A percentile compares a stretch with the other conserved stretches of the same genome.
Conservation (phyloP, 495 filamentous ascomycete genomes). For the Penicilliopsis zonata region DNA sequence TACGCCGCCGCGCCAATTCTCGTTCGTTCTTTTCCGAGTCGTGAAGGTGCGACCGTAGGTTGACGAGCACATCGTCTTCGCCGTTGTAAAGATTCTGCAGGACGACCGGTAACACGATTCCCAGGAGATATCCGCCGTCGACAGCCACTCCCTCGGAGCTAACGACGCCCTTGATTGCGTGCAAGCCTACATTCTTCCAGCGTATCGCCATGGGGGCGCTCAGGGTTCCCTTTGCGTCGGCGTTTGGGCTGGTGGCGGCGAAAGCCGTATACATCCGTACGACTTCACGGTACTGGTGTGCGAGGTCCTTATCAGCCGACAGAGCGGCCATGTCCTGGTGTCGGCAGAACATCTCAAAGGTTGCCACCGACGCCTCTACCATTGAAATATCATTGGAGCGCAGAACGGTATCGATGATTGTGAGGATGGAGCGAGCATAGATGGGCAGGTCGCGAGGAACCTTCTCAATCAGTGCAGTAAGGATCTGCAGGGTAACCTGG, state of each 20-base stretch:
- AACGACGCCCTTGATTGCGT: conserved; percentile 66
- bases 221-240: conserved; percentile 22
- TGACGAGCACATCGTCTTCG: conserved; percentile 52
- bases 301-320: conserved; percentile 69
- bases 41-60: conserved; percentile 47
- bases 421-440: conserved; percentile 68
- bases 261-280: conserved; percentile 67
- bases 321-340: conserved; percentile 69
- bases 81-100: conserved; percentile 75
- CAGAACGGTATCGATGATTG: conserved; percentile 65
- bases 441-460: conserved; percentile 79
- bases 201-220: conserved; percentile 68
- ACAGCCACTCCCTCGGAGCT: conserved; percentile 65
- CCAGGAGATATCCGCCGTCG: conserved; percentile 60
- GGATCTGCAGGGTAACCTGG: conserved; percentile 81
- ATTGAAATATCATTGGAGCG: conserved; percentile 72
- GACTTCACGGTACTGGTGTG: conserved; percentile 69
- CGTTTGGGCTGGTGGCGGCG: conserved; percentile 36
- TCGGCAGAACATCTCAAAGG: conserved; percentile 72
- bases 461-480: conserved; percentile 83
- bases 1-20: conserved; percentile 43
- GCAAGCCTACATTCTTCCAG: conserved; percentile 70
- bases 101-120: conserved; percentile 67
- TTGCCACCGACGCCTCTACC: conserved; percentile 75
- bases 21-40: conserved; percentile 53